These are phyloP conservation scores for Xylariaceae sp. DNA, from an alignment of 2,329 filamentous ascomycete species.

Conservation along the genomic window DNA sequence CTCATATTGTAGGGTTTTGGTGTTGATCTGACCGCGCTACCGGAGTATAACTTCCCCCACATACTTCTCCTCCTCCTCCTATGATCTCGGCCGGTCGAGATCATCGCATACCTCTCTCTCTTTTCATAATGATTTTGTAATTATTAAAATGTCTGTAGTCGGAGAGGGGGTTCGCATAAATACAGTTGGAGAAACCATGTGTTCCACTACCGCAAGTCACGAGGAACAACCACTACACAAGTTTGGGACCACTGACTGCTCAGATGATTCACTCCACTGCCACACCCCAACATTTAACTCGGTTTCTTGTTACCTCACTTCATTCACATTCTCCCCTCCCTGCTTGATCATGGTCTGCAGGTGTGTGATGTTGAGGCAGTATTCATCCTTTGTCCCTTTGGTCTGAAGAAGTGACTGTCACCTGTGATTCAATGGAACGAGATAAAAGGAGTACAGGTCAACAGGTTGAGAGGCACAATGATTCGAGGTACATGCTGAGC, in stretches of 20 bases:
- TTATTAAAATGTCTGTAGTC: neutral
- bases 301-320: constrained; percentile 6
- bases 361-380: neutral
- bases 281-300: constrained; percentile 13
- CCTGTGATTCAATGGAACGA: too few species aligned
- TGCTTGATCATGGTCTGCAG: neutral
- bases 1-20: too few species aligned
- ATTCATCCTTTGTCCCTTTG: neutral
- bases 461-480: too few species aligned
- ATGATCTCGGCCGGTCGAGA: too few species aligned
- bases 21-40: too few species aligned
- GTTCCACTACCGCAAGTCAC: constrained; percentile 11
- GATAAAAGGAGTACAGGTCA: too few species aligned
- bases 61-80: too few species aligned
- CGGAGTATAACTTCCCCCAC: too few species aligned
- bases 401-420: too few species aligned
- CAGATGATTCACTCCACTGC: constrained; percentile 19
- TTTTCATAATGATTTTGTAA: neutral
- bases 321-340: constrained; percentile 3
- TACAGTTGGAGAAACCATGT: neutral
- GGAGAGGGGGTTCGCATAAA: neutral
- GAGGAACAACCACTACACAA: constrained; percentile 17
- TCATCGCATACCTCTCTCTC: too few species aligned
- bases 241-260: constrained; percentile 8
- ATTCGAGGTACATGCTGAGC: too few species aligned